Evolutionary conservation across 345 rosid genomes (phyloP).

Genomic region (Aquilaria yunnanensis): DNA sequence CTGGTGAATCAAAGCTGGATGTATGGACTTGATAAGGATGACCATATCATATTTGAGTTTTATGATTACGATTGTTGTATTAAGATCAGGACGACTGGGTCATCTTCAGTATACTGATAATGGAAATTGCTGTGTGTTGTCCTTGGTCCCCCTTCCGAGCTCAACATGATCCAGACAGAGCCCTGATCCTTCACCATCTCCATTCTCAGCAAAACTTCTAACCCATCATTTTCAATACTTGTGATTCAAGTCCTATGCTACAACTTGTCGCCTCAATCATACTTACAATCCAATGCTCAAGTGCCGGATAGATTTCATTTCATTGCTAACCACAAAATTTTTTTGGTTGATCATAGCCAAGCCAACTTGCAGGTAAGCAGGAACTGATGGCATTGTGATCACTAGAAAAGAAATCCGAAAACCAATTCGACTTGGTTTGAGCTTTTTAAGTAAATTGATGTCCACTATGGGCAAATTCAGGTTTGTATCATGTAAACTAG

Average conservation of each 20-base stretch:
- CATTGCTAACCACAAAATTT: not conserved
- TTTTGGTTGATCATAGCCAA: not conserved
- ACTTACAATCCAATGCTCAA: not conserved
- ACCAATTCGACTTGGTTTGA: no score
- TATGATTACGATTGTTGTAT: constrained; percentile 19
- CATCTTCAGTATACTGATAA: not conserved
- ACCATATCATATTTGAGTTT: not conserved
- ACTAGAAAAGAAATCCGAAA: no score
- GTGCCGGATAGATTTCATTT: not conserved
- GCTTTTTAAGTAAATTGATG: no score
- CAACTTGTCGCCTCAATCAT: not conserved
- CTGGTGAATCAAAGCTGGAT: not conserved
- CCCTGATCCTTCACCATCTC: constrained; percentile 2
- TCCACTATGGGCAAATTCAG: no score
- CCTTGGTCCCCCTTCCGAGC: not conserved
- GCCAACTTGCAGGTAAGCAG: not conserved
- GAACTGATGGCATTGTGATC: not conserved
- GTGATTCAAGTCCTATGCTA: not conserved
- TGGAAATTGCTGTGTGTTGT: not conserved
- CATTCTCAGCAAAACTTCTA: constrained; percentile 1
- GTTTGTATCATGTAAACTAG: no score
- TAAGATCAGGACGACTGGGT: constrained; percentile 1
- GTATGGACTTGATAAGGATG: not conserved
- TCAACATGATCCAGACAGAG: constrained; percentile 2
- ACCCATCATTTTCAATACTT: not conserved